Percentiles rank a stretch among this genome's conserved stretches.
These are phyloP conservation scores for Xylaria sp. DNA, from an alignment of 2,329 filamentous ascomycete species.

Conservation along the genomic window DNA sequence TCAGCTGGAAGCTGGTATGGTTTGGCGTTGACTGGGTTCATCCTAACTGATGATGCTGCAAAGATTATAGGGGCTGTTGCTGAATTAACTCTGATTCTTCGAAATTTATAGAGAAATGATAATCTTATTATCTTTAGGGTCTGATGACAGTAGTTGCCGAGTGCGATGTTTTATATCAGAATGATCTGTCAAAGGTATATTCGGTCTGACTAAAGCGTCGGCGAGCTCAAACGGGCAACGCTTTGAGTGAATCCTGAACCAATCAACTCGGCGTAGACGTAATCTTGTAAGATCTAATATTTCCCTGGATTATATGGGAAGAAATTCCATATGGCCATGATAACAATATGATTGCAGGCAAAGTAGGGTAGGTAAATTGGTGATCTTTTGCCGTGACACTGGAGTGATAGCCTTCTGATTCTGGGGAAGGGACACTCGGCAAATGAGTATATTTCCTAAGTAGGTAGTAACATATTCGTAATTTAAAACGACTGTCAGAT, in stretches of 20 bases:
- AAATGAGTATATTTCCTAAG: too few relatives aligned
- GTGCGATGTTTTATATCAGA: neutral
- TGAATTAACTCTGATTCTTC: neutral
- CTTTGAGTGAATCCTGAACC: neutral
- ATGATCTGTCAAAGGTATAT: neutral
- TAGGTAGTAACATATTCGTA: too few relatives aligned
- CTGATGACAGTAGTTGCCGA: neutral
- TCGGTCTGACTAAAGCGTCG: neutral
- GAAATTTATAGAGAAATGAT: neutral
- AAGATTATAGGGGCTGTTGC: neutral
- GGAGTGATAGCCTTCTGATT: neutral
- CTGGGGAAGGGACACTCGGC: too few relatives aligned
- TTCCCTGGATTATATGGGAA: neutral
- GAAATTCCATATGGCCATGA: neutral
- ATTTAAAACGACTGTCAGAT: too few relatives aligned
- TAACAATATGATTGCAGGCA: neutral
- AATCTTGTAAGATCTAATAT: neutral
- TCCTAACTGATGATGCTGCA: neutral
- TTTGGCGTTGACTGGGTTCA: conserved; percentile 35
- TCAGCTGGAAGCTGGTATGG: conserved; percentile 32
- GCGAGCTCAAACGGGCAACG: conserved; percentile 26
- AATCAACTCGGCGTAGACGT: neutral
- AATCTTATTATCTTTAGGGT: neutral
- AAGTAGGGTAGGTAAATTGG: neutral
- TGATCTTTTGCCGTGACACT: neutral